Evolutionary conservation across 805 yeast species (phyloP).

Genomic region (Candida sanyiensis): DNA sequence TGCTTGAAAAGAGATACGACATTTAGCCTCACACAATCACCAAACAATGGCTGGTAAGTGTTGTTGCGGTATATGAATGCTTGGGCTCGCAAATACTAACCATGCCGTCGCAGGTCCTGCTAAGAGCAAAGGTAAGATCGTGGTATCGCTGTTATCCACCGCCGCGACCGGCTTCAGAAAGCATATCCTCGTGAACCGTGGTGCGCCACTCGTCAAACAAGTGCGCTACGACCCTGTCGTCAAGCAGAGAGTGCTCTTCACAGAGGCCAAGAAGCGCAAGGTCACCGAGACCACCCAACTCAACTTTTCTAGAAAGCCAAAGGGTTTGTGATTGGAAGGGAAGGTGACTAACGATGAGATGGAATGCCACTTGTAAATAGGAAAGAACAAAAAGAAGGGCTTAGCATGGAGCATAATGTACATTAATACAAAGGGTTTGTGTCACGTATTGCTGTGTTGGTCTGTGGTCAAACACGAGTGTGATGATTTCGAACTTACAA

Average conservation of each 20-base stretch:
- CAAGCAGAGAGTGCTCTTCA: slow-evolving; percentile 85
- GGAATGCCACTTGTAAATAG: slow-evolving; percentile 8
- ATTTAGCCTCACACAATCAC: background rate
- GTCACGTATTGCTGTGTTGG: too few relatives aligned
- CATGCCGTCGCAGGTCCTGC: slow-evolving; percentile 36
- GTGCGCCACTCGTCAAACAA: slow-evolving; percentile 71
- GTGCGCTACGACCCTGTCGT: slow-evolving; percentile 85
- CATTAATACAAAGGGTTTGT: background rate
- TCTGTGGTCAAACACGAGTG: too few relatives aligned
- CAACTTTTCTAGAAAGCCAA: slow-evolving; percentile 39
- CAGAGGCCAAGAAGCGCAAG: slow-evolving; percentile 84
- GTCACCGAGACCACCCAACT: slow-evolving; percentile 40
- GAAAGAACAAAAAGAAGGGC: too few relatives aligned
- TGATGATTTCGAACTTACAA: too few relatives aligned
- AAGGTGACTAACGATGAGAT: background rate
- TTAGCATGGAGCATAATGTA: slow-evolving; percentile 3
- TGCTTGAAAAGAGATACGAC: background rate
- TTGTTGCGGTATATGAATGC: background rate
- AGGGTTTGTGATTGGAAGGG: slow-evolving; percentile 14
- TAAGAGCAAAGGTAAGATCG: slow-evolving; percentile 65
- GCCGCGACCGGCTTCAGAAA: slow-evolving; percentile 88
- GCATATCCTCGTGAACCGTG: slow-evolving; percentile 75
- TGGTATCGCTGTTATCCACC: slow-evolving; percentile 79
- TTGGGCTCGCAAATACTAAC: background rate
- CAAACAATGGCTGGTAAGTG: slow-evolving; percentile 14